Percentiles rank a stretch among this genome's conserved stretches.
Evolutionary conservation across 176 grass and related monocot genomes (phyloP).

Genomic region (Oryza glumipatula): DNA sequence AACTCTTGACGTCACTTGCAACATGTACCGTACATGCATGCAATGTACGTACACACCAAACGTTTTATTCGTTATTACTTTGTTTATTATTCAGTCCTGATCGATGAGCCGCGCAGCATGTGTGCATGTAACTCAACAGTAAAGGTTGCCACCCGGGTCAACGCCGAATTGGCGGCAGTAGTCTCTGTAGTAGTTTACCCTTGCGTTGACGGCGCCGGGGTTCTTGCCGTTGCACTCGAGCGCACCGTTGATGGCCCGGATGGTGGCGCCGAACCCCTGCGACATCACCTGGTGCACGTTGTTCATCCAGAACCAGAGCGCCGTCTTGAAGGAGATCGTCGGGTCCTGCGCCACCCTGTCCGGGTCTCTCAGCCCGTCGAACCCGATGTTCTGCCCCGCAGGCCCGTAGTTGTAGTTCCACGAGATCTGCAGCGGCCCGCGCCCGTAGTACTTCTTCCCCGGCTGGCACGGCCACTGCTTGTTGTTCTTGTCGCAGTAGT

Average conservation of each 20-base stretch:
- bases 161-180: constrained; percentile 75
- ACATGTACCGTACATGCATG: too few species aligned
- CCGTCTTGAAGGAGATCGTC: constrained; percentile 64
- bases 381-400: constrained; percentile 59
- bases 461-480: constrained; percentile 55
- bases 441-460: constrained; percentile 65
- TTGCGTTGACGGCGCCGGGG: background rate
- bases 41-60: too few species aligned
- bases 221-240: constrained; percentile 69
- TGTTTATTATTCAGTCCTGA: background rate
- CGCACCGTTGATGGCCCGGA: constrained; percentile 51
- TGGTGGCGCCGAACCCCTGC: constrained; percentile 66
- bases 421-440: constrained; percentile 66
- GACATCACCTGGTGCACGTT: constrained; percentile 53
- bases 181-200: constrained; percentile 54
- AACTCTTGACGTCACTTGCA: too few species aligned
- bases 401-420: constrained; percentile 94
- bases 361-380: constrained; percentile 65
- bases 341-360: constrained; percentile 68
- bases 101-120: background rate
- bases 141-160: constrained; percentile 60
- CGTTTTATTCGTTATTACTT: background rate
- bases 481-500: constrained; percentile 49
- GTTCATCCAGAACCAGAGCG: constrained; percentile 81
- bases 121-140: constrained; percentile 39